A percentile compares a stretch with the other conserved stretches of the same genome.
Conservation (phyloP, 2,329 filamentous ascomycete species). For the Aspergillus sp. region DNA sequence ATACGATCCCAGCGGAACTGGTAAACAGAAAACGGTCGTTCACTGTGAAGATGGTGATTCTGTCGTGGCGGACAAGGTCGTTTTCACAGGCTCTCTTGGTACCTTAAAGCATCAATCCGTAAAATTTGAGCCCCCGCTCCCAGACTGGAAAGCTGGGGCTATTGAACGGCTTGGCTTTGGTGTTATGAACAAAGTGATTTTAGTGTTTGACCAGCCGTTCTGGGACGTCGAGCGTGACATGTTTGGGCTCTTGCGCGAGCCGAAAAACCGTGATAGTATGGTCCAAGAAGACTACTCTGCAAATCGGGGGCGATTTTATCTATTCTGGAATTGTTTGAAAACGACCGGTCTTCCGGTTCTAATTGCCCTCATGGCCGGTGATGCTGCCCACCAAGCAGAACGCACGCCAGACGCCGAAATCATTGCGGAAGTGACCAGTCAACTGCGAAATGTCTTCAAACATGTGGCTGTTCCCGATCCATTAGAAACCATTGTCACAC, state of each 20-base stretch:
- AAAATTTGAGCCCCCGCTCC: slow-evolving; percentile 85
- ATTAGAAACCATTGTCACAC: slow-evolving; percentile 79
- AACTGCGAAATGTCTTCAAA: slow-evolving; percentile 72
- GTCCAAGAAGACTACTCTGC: slow-evolving; percentile 73
- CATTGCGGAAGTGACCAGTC: slow-evolving; percentile 71
- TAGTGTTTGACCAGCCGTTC: slow-evolving; percentile 84
- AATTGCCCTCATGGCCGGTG: slow-evolving; percentile 90
- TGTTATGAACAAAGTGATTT: slow-evolving; percentile 87
- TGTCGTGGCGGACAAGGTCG: slow-evolving; percentile 82
- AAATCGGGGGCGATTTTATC: slow-evolving; percentile 85
- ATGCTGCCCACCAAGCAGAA: slow-evolving; percentile 87
- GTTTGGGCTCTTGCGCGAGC: slow-evolving; percentile 81
- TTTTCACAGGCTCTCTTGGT: slow-evolving; percentile 84
- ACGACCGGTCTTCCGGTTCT: slow-evolving; percentile 84
- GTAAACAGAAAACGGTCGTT: slow-evolving; percentile 52
- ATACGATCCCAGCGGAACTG: slow-evolving; percentile 44
- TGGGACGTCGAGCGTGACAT: slow-evolving; percentile 90
- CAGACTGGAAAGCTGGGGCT: slow-evolving; percentile 75
- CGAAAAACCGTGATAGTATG: slow-evolving; percentile 64
- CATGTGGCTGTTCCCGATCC: slow-evolving; percentile 65
- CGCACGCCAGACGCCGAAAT: slow-evolving; percentile 68
- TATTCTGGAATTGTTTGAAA: slow-evolving; percentile 95
- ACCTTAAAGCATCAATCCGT: slow-evolving; percentile 78
- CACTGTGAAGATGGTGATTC: slow-evolving; percentile 72
- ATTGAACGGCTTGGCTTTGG: slow-evolving; percentile 87